A percentile compares a stretch with the other conserved stretches of the same genome.
Conservation (phyloP, 257 asterid genomes). For the Leonotis leonurus region DNA sequence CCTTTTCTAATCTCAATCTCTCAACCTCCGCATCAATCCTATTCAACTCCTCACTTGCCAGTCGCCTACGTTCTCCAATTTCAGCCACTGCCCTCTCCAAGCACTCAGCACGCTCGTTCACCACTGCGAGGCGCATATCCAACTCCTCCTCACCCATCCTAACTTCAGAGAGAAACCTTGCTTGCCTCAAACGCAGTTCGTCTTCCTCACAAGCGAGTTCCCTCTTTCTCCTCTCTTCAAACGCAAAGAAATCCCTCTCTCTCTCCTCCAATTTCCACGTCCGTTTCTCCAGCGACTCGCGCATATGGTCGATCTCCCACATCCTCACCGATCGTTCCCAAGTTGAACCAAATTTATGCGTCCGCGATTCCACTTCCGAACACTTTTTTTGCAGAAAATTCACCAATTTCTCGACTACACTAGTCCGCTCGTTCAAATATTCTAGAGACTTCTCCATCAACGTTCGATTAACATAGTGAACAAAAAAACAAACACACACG, state of each 20-base stretch:
- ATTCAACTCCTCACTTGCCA: slow-evolving; percentile 6
- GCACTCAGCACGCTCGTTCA: slow-evolving; percentile 7
- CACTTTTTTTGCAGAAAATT: not conserved
- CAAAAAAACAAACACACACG: not conserved
- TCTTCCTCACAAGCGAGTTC: slow-evolving; percentile 5
- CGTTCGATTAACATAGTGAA: not conserved
- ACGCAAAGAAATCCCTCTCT: not conserved
- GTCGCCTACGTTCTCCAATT: not conserved
- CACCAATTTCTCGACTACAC: slow-evolving; percentile 14
- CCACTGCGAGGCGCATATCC: not conserved
- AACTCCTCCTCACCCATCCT: slow-evolving; percentile 11
- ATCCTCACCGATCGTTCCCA: slow-evolving; percentile 4
- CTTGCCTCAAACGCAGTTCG: slow-evolving; percentile 13
- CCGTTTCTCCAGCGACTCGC: slow-evolving; percentile 10
- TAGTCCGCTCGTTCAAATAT: slow-evolving; percentile 8
- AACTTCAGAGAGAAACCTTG: not conserved
- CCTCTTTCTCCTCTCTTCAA: slow-evolving; percentile 19
- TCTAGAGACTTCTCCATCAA: slow-evolving; percentile 8
- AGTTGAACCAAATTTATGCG: slow-evolving; percentile 6
- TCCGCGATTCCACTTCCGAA: not conserved
- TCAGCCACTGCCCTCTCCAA: slow-evolving; percentile 8
- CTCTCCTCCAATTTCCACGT: slow-evolving; percentile 14
- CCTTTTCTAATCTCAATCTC: not conserved
- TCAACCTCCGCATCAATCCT: slow-evolving; percentile 6
- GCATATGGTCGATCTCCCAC: slow-evolving; percentile 7